phyloP scores from a whole-genome alignment of 768 basidiomycete genomes.

The Butyriboletus loyo region DNA sequence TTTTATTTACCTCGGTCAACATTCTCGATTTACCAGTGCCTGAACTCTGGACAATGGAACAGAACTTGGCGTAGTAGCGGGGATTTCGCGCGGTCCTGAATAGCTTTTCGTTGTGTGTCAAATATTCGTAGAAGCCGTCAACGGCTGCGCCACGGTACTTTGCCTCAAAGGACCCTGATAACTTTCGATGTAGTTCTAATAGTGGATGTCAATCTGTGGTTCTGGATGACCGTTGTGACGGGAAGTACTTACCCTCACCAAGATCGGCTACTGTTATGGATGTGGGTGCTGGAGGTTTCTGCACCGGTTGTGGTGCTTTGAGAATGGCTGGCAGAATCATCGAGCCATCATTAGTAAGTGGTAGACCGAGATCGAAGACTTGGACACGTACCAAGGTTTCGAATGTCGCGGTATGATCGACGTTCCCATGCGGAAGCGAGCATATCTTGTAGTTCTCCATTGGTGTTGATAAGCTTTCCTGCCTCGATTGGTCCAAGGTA shows the following conservation, averaged over 20 bases:
- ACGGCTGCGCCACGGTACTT: not conserved
- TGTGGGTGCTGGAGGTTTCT: too few relatives aligned
- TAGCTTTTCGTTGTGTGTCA: conserved; percentile 7
- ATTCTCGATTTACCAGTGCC: conserved; percentile 13
- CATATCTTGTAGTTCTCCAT: not conserved
- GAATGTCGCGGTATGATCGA: conserved; percentile 2
- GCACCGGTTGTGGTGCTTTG: not conserved
- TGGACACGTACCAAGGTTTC: conserved; percentile 3
- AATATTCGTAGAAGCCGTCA: conserved; percentile 19
- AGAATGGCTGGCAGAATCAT: not conserved
- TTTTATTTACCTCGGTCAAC: conserved; percentile 10
- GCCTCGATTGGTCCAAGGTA: too few relatives aligned
- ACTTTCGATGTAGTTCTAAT: not conserved
- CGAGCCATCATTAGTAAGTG: not conserved
- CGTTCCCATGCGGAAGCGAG: not conserved
- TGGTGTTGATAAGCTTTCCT: not conserved
- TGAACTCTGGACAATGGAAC: conserved; percentile 10
- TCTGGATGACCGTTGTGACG: too few relatives aligned
- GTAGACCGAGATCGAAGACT: fast-evolving
- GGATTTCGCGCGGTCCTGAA: not conserved
- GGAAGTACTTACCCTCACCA: not conserved
- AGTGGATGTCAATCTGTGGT: not conserved
- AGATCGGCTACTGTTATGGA: too few relatives aligned
- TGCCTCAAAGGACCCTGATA: not conserved
- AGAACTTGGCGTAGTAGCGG: not conserved